These are phyloP conservation scores for Trametes punicea DNA, from an alignment of 768 basidiomycete genomes.

Conservation along the genomic window DNA sequence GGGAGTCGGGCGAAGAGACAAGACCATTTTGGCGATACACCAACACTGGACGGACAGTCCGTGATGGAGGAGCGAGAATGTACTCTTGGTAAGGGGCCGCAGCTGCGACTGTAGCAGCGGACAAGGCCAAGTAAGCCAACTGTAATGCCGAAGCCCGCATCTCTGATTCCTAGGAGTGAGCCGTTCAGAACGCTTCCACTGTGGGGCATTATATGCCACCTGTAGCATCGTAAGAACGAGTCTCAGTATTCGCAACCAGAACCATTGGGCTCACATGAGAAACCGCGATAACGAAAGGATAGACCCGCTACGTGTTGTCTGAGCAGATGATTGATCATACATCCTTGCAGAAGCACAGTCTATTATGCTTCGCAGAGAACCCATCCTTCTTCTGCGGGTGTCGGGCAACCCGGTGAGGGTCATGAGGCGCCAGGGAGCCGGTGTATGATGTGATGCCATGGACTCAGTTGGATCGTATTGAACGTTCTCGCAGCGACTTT, in stretches of 20 bases:
- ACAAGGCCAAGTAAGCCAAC: not conserved
- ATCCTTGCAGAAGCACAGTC: not conserved
- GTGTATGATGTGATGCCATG: not conserved
- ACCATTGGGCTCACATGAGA: not conserved
- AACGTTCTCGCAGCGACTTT: not conserved
- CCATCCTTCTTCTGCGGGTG: not conserved
- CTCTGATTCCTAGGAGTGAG: not conserved
- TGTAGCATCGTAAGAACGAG: not conserved
- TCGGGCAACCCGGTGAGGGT: slow-evolving; percentile 4
- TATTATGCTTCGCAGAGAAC: not conserved
- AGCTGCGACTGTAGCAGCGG: not conserved
- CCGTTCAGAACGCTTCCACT: too few species aligned
- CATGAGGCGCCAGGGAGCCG: not conserved
- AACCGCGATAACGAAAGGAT: not conserved
- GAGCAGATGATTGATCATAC: slow-evolving; percentile 5
- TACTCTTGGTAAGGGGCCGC: slow-evolving; percentile 10
- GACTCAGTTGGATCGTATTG: not conserved
- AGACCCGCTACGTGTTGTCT: too few species aligned
- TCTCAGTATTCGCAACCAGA: not conserved
- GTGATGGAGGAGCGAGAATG: slow-evolving; percentile 15
- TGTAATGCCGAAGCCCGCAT: not conserved
- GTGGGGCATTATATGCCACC: not conserved
- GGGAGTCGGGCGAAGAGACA: not conserved
- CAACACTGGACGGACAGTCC: slow-evolving; percentile 10
- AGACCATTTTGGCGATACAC: slow-evolving; percentile 6